Conservation (phyloP, 352 stramenopile genomes). For the Phytophthora vignae region DNA sequence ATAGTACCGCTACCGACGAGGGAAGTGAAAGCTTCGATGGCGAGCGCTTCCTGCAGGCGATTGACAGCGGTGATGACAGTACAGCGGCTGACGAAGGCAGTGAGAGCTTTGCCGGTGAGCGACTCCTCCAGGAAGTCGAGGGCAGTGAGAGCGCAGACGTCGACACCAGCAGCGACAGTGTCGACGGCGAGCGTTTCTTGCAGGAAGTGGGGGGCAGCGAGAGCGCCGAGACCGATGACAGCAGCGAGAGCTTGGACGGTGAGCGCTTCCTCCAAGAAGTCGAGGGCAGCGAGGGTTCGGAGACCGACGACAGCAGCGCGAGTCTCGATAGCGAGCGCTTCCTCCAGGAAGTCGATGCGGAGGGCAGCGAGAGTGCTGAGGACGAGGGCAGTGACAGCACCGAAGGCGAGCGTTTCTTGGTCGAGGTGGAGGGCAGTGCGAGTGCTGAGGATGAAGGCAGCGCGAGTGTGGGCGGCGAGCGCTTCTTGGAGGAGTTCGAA, state of each 20-base stretch:
- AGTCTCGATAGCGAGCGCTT: constrained; percentile 3
- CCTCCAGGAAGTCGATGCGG: constrained; percentile 7
- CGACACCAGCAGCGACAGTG: not conserved
- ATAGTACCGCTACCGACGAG: not conserved
- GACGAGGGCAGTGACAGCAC: constrained; percentile 10
- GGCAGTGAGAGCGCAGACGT: constrained; percentile 3
- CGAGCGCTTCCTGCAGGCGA: constrained; percentile 7
- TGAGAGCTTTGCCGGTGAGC: not conserved
- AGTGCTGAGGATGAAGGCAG: constrained; percentile 2
- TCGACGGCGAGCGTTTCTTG: constrained; percentile 1
- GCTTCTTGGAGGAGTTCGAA: constrained; percentile 11
- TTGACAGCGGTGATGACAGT: constrained; percentile 9
- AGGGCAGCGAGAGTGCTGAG: constrained; percentile 12
- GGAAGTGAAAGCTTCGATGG: constrained; percentile 7
- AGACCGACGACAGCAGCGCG: not conserved
- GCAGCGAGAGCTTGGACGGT: not conserved
- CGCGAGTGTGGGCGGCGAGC: constrained; percentile 7
- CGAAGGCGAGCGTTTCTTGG: constrained; percentile 5
- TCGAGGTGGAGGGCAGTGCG: constrained; percentile 7
- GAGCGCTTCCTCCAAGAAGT: constrained; percentile 9
- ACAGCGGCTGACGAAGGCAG: not conserved
- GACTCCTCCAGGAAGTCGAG: not conserved
- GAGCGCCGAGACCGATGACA: not conserved
- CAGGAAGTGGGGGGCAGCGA: not conserved
- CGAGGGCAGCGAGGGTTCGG: constrained; percentile 7